Conservation (phyloP, 306 rosid species). For the Casuarina equisetifolia region DNA sequence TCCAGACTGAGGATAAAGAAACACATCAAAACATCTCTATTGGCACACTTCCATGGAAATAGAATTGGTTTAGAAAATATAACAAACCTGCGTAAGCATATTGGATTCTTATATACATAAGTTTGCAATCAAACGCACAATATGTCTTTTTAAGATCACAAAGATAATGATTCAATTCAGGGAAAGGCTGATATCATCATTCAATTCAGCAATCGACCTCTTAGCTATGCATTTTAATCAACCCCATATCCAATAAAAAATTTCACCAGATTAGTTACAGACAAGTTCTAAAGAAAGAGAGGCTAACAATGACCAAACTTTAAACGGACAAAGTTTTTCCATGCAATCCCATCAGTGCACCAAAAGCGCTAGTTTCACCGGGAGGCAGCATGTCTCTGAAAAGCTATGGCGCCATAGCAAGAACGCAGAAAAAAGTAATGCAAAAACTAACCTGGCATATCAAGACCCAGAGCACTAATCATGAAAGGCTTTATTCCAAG, state of each 20-base stretch:
- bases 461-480: slow-evolving; percentile 82
- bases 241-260: background rate
- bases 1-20: background rate
- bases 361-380: background rate
- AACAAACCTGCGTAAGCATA: background rate
- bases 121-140: background rate
- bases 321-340: background rate
- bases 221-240: background rate
- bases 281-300: background rate
- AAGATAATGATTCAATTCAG: background rate
- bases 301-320: background rate
- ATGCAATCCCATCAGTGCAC: background rate
- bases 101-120: background rate
- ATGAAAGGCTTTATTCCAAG: slow-evolving; percentile 76
- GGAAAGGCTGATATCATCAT: background rate
- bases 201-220: background rate
- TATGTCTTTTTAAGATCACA: background rate
- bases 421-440: slow-evolving; percentile 5
- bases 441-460: slow-evolving; percentile 68
- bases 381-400: slow-evolving; percentile 7
- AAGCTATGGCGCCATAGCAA: background rate
- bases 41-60: background rate
- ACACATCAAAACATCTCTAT: background rate
- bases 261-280: background rate
- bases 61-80: background rate